A percentile compares a stretch with the other conserved stretches of the same genome.
phyloP scores from a whole-genome alignment of 371 early-diverging fungal genomes.

The Mortierella sp. region DNA sequence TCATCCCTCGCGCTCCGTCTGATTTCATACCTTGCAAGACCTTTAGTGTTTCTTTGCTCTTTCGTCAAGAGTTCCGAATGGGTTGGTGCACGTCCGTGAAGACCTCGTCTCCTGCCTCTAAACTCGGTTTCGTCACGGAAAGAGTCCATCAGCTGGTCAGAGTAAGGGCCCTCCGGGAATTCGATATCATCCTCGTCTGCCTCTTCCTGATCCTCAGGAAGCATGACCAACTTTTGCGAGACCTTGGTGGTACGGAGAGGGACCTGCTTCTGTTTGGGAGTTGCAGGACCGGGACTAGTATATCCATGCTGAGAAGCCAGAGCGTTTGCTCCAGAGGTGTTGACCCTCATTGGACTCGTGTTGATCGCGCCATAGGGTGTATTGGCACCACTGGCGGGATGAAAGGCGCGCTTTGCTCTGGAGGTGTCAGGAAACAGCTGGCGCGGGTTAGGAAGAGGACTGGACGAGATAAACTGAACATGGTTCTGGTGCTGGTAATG shows the following conservation, averaged over 20 bases:
- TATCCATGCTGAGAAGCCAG: conserved; percentile 33
- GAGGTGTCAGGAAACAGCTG: conserved; percentile 48
- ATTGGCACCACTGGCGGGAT: conserved; percentile 16
- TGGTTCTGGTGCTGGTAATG: conserved; percentile 50
- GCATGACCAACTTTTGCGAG: conserved; percentile 91
- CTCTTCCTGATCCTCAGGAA: conserved; percentile 85
- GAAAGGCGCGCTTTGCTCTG: conserved; percentile 48
- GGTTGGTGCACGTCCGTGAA: conserved; percentile 54
- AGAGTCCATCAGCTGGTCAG: conserved; percentile 61
- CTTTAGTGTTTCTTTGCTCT: conserved; percentile 46
- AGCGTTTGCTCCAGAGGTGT: conserved; percentile 35
- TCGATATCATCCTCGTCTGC: conserved; percentile 59
- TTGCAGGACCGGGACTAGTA: conserved; percentile 35
- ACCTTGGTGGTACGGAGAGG: conserved; percentile 90
- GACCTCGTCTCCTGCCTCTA: conserved; percentile 50
- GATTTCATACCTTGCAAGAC: conserved; percentile 40
- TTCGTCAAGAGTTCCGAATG: conserved; percentile 51
- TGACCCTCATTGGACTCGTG: conserved; percentile 36
- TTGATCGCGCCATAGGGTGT: conserved; percentile 47
- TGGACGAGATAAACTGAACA: conserved; percentile 49
- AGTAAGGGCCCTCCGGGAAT: conserved; percentile 35
- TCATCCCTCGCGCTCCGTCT: neutral
- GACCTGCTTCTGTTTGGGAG: conserved; percentile 57
- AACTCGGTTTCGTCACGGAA: conserved; percentile 57
- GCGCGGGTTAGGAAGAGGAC: conserved; percentile 53